A percentile compares a stretch with the other conserved stretches of the same genome.
These are phyloP conservation scores for Wickerhamomyces hampshirensis DNA, from an alignment of 805 yeast species.

Conservation along the genomic window DNA sequence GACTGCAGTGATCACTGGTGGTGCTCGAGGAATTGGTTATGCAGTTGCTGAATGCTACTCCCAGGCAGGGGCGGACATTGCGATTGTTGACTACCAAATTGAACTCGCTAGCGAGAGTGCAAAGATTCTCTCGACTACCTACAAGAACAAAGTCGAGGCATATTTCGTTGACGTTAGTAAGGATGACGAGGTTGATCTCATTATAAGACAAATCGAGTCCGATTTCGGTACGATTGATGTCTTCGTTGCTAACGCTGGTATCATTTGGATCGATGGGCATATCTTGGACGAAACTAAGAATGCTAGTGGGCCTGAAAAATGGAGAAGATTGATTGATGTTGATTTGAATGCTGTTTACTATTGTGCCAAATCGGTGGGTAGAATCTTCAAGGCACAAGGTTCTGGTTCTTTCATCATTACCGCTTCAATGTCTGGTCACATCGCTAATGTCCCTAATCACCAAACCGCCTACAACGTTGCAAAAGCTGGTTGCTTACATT, in stretches of 20 bases:
- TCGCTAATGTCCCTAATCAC: slow-evolving; percentile 80
- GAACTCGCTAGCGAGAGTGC: slow-evolving; percentile 53
- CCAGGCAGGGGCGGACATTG: slow-evolving; percentile 84
- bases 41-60: slow-evolving; percentile 80
- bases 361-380: slow-evolving; percentile 73
- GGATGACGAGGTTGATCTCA: slow-evolving; percentile 22
- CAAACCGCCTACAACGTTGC: slow-evolving; percentile 71
- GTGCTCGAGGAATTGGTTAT: slow-evolving; percentile 76
- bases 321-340: slow-evolving; percentile 68
- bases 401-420: slow-evolving; percentile 78
- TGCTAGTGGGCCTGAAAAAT: slow-evolving; percentile 38
- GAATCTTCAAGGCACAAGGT: slow-evolving; percentile 65
- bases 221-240: slow-evolving; percentile 78
- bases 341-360: slow-evolving; percentile 80
- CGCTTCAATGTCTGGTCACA: slow-evolving; percentile 86
- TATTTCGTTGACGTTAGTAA: slow-evolving; percentile 30
- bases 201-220: slow-evolving; percentile 34
- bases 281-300: slow-evolving; percentile 34
- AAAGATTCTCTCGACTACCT: slow-evolving; percentile 45
- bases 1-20: slow-evolving; percentile 82
- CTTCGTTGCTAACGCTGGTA: slow-evolving; percentile 88
- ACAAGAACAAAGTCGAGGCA: slow-evolving; percentile 59
- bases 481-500: slow-evolving; percentile 21
- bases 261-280: slow-evolving; percentile 72
- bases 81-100: slow-evolving; percentile 30